These are phyloP conservation scores for Staphylotrichum longicolle DNA, from an alignment of 495 filamentous ascomycete species.

Conservation along the genomic window DNA sequence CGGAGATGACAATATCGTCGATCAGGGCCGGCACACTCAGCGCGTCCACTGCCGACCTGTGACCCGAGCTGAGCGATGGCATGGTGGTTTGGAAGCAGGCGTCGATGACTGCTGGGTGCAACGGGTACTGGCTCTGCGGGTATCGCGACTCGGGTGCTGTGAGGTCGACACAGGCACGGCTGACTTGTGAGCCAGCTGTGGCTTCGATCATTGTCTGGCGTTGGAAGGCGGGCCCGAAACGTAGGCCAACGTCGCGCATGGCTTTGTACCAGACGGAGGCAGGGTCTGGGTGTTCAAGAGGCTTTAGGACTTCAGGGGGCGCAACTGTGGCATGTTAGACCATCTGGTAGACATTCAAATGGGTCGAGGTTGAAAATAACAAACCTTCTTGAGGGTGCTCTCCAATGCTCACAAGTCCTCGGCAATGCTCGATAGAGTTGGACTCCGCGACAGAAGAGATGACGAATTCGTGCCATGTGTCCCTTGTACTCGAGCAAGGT, in stretches of 20 bases:
- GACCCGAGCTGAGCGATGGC: constrained; percentile 5
- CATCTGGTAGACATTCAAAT: no score
- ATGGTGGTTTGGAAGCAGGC: constrained; percentile 32
- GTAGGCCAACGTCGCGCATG: constrained; percentile 25
- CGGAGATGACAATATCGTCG: background rate
- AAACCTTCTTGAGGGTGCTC: background rate
- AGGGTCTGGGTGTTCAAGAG: constrained; percentile 6
- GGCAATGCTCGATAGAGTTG: constrained; percentile 9
- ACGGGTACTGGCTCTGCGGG: constrained; percentile 30
- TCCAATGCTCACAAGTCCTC: background rate
- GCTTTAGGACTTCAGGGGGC: no score
- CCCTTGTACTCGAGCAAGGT: background rate
- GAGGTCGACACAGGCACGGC: background rate
- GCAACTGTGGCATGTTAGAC: no score
- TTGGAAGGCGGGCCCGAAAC: constrained; percentile 32
- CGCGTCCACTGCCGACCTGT: background rate
- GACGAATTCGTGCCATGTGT: background rate
- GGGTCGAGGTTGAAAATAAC: background rate
- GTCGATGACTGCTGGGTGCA: constrained; percentile 44
- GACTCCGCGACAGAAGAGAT: background rate
- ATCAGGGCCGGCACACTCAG: background rate
- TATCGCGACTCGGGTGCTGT: constrained; percentile 25
- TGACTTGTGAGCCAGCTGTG: background rate
- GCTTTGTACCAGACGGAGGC: constrained; percentile 33
- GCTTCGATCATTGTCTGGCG: constrained; percentile 23